Base-by-base conservation (phyloP, 257 asterid species). In the Eustoma russellianum region DNA sequence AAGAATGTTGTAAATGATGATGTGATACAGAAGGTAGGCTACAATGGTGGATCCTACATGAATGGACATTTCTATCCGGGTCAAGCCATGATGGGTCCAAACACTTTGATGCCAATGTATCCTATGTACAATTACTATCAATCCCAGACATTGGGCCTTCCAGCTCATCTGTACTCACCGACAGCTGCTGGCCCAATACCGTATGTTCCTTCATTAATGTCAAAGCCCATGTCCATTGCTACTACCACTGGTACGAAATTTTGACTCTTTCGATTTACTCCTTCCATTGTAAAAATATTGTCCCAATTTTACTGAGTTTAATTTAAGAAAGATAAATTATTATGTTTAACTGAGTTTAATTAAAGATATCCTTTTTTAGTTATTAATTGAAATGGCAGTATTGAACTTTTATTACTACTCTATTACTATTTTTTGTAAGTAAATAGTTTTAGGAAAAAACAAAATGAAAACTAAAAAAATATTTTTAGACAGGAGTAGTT, bases 131-230 rank as follows among this genome's bases (percentile, higher is more conserved):
- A 78, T 50, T 78, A 70, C 71, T 84, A 81, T 50, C 94, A 83
- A 50, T 55, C 93, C 46, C 95, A 81, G 13, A 41, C 95, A 57
- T 62, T 89, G 86, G 94, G 94, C 94, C 94, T 81, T 18, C 95
- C 96, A 1, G 83, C 93, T 71, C 94, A 83, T 16, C 30, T 86
- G 49, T 90, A 67, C 64, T 78, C 85, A 12, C 83, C 82, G 2
- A 69, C 82, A 7, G 40, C 75, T 0, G 56, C 69, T 45, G 81
- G 79, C 82, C 95, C 92, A 70, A 58, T 80, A 0, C 48, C 75
- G 2, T 59, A 83, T 1, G 66, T 70, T 30, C 92, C 85, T 3
- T 64, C 88, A 60, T 63, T 79, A 46, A 67, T 83, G 2, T 76
- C 91, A 57, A 89, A 85, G 84, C 93, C 95, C 88, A 66, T 81